Conservation (phyloP, 495 filamentous ascomycete genomes). For the Eremomyces bilateralis region DNA sequence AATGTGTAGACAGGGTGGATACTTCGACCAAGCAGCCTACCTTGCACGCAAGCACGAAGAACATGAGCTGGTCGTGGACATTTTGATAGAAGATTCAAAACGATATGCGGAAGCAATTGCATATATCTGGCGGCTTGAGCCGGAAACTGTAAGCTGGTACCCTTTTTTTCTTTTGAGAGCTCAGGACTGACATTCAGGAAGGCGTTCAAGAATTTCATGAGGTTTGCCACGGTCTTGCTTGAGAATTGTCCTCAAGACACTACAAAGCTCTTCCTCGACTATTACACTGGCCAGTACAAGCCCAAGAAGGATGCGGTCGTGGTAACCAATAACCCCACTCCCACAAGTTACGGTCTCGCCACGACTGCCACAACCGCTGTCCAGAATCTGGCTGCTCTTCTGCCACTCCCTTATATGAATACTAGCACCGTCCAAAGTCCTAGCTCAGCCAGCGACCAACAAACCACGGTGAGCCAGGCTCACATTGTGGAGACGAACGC, state of each 20-base stretch:
- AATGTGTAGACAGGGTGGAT: conserved; percentile 97
- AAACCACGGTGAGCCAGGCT: conserved; percentile 16
- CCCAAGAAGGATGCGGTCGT: conserved; percentile 42
- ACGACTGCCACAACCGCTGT: conserved; percentile 43
- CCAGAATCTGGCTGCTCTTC: conserved; percentile 57
- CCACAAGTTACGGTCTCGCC: too few relatives aligned
- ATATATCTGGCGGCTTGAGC: conserved; percentile 74
- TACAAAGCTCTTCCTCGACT: conserved; percentile 73
- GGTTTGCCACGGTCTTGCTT: conserved; percentile 75
- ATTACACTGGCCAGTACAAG: conserved; percentile 69
- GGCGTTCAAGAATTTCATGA: conserved; percentile 83
- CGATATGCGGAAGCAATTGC: conserved; percentile 69
- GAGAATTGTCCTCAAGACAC: conserved; percentile 61
- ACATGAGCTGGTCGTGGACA: conserved; percentile 82
- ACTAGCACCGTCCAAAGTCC: conserved; percentile 21
- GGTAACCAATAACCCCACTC: conserved; percentile 26
- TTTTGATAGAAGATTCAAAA: conserved; percentile 85
- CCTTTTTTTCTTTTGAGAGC: conserved; percentile 1
- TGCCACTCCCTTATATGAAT: conserved; percentile 76
- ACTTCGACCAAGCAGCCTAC: conserved; percentile 90
- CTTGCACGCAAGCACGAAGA: conserved; percentile 86
- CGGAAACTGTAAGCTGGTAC: conserved; percentile 41
- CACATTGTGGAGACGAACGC: conserved; percentile 20
- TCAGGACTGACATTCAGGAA: conserved; percentile 20
- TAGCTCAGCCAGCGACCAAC: conserved; percentile 10